Evolutionary conservation across 345 rosid genomes (phyloP).

Genomic region (Syzygium aromaticum): DNA sequence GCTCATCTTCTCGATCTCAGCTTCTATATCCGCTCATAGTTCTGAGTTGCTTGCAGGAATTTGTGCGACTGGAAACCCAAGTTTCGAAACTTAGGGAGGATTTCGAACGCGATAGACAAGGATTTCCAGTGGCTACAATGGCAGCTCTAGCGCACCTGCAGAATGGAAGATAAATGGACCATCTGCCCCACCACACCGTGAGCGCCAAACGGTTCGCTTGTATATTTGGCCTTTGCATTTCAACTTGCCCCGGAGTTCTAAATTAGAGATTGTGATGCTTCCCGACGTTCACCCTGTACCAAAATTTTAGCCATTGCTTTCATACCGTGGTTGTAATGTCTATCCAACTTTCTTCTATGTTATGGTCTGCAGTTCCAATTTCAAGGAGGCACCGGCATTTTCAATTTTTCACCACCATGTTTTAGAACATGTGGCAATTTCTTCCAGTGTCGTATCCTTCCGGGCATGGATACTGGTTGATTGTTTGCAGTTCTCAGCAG

Average conservation of each 20-base stretch:
- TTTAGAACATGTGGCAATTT: background rate
- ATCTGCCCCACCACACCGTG: background rate
- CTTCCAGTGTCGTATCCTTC: background rate
- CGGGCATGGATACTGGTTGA: background rate
- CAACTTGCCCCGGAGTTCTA: background rate
- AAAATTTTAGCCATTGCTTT: background rate
- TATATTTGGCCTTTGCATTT: background rate
- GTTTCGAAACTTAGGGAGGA: slow-evolving; percentile 1
- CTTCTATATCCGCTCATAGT: background rate
- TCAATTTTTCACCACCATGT: background rate
- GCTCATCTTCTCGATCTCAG: background rate
- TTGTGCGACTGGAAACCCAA: background rate
- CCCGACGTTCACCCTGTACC: background rate
- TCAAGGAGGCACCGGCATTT: background rate
- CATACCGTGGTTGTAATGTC: background rate
- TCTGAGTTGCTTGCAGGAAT: slow-evolving; percentile 1
- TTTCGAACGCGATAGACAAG: background rate
- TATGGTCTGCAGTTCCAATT: background rate
- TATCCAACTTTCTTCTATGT: background rate
- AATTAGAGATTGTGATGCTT: background rate
- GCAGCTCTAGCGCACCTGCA: slow-evolving; percentile 2
- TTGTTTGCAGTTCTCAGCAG: background rate
- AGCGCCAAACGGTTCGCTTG: background rate
- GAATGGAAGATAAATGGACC: background rate
- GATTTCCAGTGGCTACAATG: slow-evolving; percentile 1